Evolutionary conservation across 371 early-diverging fungal genomes (phyloP), one percentile per base, ranked within the genome.

Genomic region (Chytridium lagenaria): DNA sequence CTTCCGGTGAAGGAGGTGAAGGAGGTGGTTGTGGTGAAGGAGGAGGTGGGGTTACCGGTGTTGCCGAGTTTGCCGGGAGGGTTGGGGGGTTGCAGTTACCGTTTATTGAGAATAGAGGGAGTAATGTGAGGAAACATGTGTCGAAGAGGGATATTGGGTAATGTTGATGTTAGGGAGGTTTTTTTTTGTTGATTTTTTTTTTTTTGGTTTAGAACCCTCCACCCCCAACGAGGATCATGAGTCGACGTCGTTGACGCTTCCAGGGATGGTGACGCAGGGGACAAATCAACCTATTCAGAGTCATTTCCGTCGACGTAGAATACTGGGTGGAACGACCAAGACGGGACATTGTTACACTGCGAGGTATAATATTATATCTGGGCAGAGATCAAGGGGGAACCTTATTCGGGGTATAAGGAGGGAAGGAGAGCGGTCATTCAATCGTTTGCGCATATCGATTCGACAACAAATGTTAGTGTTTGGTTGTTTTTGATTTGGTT

Each of bases 351-450:
- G 23, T 28, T 50, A 39, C 39, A 64, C 69, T 3, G 74, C 50
- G 26, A 65, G 80, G 1, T 80, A 80, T 64, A 77, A 80, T 57
- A 80, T 80, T 51, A 71, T 80, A n/a, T 72, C 80, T 23, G 80
- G 80, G 63, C 36, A 0, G 68, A 57, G 44, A 55, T 78, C 28
- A 37, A 70, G 10, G 77, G 75, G 3, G 77, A 77, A 57, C 73
- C 77, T 1, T 67, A 77, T 61, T 72, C 73, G 31, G 80, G 80
- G 26, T 80, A 77, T 70, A 80, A 75, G 64, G 77, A 74, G 57
- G 80, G 80, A 2, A 39, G 69, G 15, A 71, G 80, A 0, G 80
- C 80, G 1, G 77, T 80, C 3, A 77, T 80, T 40, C 75, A 71
- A 50, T 74, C 75, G 19, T 80, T 80, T 70, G 75, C 74, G 1